phyloP scores from a whole-genome alignment of 2,329 filamentous ascomycete species.

The Cadophora sp. region DNA sequence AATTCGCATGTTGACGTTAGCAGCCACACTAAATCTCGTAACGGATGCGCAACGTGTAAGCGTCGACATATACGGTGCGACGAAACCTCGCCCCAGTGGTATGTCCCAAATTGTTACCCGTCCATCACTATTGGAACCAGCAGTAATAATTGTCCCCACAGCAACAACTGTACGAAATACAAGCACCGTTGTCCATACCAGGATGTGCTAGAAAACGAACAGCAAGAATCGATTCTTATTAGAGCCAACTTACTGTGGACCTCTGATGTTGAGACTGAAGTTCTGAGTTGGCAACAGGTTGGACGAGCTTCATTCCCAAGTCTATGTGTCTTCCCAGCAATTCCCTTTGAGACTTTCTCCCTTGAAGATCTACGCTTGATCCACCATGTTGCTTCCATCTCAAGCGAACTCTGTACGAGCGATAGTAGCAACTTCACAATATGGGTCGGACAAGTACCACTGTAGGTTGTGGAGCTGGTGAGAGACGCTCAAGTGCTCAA shows the following conservation, averaged over 20 bases:
- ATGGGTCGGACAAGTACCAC: conserved; percentile 91
- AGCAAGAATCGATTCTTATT: conserved; percentile 64
- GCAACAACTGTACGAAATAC: conserved; percentile 98
- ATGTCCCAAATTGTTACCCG: conserved; percentile 43
- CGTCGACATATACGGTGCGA: conserved; percentile 96
- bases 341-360: conserved; percentile 74
- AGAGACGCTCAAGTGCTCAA: conserved; percentile 8
- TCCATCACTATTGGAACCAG: conserved; percentile 13
- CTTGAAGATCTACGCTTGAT: conserved; percentile 85
- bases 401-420: conserved; percentile 78
- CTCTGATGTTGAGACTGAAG: conserved; percentile 79
- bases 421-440: conserved; percentile 85
- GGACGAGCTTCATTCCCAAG: conserved; percentile 86
- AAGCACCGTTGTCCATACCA: conserved; percentile 98
- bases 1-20: background rate
- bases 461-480: conserved; percentile 63
- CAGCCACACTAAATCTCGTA: conserved; percentile 98
- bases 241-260: conserved; percentile 82
- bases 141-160: conserved; percentile 49
- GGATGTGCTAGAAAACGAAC: conserved; percentile 75
- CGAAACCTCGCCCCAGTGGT: conserved; percentile 98
- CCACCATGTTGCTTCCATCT: conserved; percentile 89
- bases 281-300: conserved; percentile 83
- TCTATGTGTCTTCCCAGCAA: conserved; percentile 76
- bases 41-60: conserved; percentile 98